Base-by-base conservation (phyloP, 345 rosid genomes). In the Camelina neglecta region DNA sequence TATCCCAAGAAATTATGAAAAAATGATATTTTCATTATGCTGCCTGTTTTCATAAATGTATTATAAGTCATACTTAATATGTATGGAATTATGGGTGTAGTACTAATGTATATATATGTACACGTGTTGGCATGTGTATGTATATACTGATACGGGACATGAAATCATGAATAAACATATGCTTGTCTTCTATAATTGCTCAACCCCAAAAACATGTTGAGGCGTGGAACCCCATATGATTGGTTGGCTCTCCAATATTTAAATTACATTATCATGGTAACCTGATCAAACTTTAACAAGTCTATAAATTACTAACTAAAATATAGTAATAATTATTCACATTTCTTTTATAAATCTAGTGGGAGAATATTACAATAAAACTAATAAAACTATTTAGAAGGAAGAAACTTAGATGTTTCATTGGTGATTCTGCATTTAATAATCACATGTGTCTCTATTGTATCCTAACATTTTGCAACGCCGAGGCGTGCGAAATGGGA, bases 121-220 rank as follows among this genome's bases (percentile, higher is more conserved):
- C 79, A 75, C 68, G 74, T 75, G 75, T 35, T 21, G 7, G 58
- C 75, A 76, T 76, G 70, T 69, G 65, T 51, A 69, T 53, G 50
- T 60, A 16, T 58, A 53, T 51, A 75, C 36, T 42, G 69, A 76
- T 69, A 54, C 44, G 80, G 49, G 41, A 69, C 71, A 62, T 69
- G 70, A 21, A 69, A 76, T 69, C 70, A 62, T 69, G 70, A 44
- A 54, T 69, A 45, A 42, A 54, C 65, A 69, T 62, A 42, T 31
- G 74, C 41, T 20, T 68, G 74, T 75, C 69, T 75, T 75, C 41
- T 41, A 75, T 74, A 56, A 74, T 75, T 69, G 69, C 74, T 53
- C 58, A 60, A 75, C 9, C 64, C 69, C 38, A 7, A 35, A 75
- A 75, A 61, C 64, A 75, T 75, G 74, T 44, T 42, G 58, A 51